phyloP scores from a whole-genome alignment of 495 filamentous ascomycete genomes.

The Aspergillus baeticus region DNA sequence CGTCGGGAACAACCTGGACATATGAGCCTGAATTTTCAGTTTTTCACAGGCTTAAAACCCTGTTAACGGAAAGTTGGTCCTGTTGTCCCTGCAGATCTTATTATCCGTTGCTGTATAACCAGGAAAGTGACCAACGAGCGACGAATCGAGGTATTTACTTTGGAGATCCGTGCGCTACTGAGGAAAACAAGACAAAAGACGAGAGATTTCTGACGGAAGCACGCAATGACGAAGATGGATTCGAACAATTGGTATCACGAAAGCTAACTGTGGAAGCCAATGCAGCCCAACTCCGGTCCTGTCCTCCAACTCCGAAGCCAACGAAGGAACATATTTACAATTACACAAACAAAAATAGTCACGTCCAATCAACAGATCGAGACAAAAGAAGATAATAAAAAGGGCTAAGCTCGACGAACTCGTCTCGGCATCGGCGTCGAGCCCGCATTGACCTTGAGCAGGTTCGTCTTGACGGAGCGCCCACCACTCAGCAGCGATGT shows the following conservation, averaged over 20 bases:
- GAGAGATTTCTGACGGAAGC: not conserved
- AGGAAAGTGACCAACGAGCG: not conserved
- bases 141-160: not conserved
- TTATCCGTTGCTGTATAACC: not conserved
- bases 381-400: not conserved
- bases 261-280: not conserved
- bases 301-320: not conserved
- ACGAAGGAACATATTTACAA: not conserved
- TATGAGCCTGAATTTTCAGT: too few relatives aligned
- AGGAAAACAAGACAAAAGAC: not conserved
- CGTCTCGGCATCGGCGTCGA: slow-evolving; percentile 42
- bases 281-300: not conserved
- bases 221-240: not conserved
- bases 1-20: too few relatives aligned
- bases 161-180: not conserved
- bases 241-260: not conserved
- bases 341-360: not conserved
- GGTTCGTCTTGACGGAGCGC: slow-evolving; percentile 30
- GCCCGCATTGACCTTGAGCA: slow-evolving; percentile 37
- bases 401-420: slow-evolving; percentile 32
- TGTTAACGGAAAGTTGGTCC: too few relatives aligned
- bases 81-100: slow-evolving; percentile 3
- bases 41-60: too few relatives aligned
- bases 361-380: slow-evolving; percentile 7
- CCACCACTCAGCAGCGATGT: slow-evolving; percentile 16